Percentiles rank a stretch among this genome's conserved stretches.
Conservation (phyloP, 2,329 filamentous ascomycete genomes). For the Arthrobotrys megalospora region DNA sequence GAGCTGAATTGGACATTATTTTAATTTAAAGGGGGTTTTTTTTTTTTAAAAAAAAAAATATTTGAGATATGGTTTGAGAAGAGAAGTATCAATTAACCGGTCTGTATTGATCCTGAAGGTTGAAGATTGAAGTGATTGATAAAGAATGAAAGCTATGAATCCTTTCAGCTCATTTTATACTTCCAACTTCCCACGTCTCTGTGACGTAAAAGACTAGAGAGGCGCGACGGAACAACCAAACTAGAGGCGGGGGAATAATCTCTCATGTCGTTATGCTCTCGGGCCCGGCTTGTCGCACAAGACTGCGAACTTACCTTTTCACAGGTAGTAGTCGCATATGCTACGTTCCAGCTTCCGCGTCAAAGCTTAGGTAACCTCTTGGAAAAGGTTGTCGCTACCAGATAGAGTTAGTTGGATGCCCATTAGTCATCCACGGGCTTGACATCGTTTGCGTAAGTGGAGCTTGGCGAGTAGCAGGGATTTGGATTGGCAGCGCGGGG, state of each 20-base stretch:
- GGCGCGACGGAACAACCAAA: constrained; percentile 1
- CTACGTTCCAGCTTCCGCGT: constrained; percentile 1
- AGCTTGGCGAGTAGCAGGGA: constrained; percentile 1
- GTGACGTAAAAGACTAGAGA: constrained; percentile 5
- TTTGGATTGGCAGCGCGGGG: constrained; percentile 3
- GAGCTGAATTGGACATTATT: constrained; percentile 23
- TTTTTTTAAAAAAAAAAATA: background rate
- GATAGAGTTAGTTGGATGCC: background rate
- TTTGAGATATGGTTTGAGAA: background rate
- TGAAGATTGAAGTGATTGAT: background rate
- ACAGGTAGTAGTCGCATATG: constrained; percentile 10
- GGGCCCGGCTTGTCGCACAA: background rate
- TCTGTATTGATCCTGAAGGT: background rate
- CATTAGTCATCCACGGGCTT: constrained; percentile 15
- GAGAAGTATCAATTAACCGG: background rate
- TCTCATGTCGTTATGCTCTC: constrained; percentile 25
- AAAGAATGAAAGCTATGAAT: background rate
- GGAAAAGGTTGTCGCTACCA: background rate
- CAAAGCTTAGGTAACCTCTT: constrained; percentile 8
- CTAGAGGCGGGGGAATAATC: constrained; percentile 6
- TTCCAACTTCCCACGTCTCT: background rate
- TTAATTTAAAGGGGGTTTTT: background rate
- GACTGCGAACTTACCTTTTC: background rate
- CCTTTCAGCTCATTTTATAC: constrained; percentile 9
- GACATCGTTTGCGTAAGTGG: constrained; percentile 1